Base-by-base conservation (phyloP, 2,329 filamentous ascomycete species). In the Alternaria rosae region DNA sequence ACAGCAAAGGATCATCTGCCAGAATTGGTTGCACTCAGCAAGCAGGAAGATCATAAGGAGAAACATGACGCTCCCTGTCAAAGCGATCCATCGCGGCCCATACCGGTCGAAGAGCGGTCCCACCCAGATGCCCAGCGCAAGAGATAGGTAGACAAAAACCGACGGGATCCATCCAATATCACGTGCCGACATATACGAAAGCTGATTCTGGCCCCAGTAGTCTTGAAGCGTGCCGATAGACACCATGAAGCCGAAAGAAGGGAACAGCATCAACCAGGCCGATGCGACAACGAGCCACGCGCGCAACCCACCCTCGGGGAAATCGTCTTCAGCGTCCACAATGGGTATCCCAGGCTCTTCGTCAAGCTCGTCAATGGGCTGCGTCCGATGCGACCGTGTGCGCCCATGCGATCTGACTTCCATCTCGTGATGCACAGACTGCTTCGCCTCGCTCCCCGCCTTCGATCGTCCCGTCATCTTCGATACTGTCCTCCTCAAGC, bases 111-210 rank as follows among this genome's bases (percentile, higher is more conserved):
- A 97, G 13, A 97, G 81, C 0, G 94, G 93, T 0, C 94, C 94
- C 50, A 96, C 88, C 72, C 94, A 93, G 17, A 97, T 86, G 13
- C 93, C 93, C 35, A 92, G 87, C 69, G 93, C 91, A 75, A 97
- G 94, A 54, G 89, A 88, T 7, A 97, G 81, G 70, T 95, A 95
- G 3, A 91, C 88, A 73, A 93, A 95, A n/a, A 97, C 81, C 45
- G 91, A 92, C 64, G 95, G 94, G 54, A 97, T 92, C 93, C 93
- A 97, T n/a, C 92, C 92, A 20, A 94, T 88, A 10, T 88, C 67
- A 88, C 88, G 65, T 80, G 73, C 68, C 10, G 70, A 86, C 75
- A 92, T 89, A 30, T 83, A 78, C 8, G 84, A 83, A 6, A 97
- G 85, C 75, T 97, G 92, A 74, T 97, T 84, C 13, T 82, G 86